Percentiles rank a stretch among this genome's conserved stretches.
phyloP scores from a whole-genome alignment of 495 filamentous ascomycete genomes.

The Rhypophila decipiens region DNA sequence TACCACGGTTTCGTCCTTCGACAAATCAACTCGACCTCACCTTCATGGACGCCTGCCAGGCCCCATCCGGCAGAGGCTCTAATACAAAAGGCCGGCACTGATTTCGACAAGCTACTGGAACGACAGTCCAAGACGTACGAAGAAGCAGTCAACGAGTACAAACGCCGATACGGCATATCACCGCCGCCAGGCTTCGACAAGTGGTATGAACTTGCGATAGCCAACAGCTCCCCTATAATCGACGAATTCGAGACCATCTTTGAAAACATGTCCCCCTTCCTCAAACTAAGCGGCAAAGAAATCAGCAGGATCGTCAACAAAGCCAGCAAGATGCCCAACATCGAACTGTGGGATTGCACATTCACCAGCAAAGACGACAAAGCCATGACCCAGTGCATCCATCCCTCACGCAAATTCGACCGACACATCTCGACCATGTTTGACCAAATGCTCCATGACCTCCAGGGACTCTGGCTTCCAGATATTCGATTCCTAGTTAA shows the following conservation, averaged over 20 bases:
- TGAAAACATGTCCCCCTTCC: conserved; percentile 60
- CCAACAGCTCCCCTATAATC: conserved; percentile 50
- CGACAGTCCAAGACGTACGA: conserved; percentile 40
- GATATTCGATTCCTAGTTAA: conserved; percentile 76
- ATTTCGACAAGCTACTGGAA: conserved; percentile 31
- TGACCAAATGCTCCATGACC: background rate
- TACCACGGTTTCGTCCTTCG: conserved; percentile 9
- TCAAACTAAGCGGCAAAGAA: conserved; percentile 48
- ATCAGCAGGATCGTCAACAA: conserved; percentile 41
- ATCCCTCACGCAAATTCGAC: background rate
- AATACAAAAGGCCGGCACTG: conserved; percentile 29
- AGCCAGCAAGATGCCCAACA: background rate
- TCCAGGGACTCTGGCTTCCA: conserved; percentile 36
- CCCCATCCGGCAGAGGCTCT: conserved; percentile 44
- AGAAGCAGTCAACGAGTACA: conserved; percentile 45
- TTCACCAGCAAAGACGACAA: background rate
- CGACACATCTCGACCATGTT: background rate
- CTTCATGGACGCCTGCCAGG: background rate
- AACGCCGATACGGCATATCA: conserved; percentile 42
- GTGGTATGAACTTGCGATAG: conserved; percentile 60
- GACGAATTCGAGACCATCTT: conserved; percentile 65
- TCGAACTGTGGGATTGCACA: background rate
- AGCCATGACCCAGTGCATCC: background rate
- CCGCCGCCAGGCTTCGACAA: conserved; percentile 64
- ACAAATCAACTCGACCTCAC: background rate